These are phyloP conservation scores for Trichopus zeylanicus DNA, from an alignment of 116 monocot species.

Conservation along the genomic window DNA sequence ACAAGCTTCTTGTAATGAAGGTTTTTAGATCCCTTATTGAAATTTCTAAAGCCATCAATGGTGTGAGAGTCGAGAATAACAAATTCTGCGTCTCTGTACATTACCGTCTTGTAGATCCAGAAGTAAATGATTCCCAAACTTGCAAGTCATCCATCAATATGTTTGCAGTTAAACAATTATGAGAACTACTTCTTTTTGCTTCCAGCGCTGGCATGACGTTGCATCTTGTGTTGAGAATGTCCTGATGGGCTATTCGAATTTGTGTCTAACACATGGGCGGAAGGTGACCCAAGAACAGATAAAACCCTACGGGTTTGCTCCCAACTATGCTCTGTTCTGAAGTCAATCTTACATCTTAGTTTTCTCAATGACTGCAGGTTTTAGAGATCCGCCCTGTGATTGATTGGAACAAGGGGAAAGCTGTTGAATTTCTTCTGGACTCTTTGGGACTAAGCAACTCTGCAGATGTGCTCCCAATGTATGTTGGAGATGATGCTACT, in stretches of 20 bases:
- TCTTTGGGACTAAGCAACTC: constrained; percentile 16
- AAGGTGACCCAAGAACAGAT: constrained; percentile 19
- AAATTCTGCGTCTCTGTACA: constrained; percentile 74
- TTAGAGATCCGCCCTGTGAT: constrained; percentile 39
- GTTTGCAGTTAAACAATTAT: neutral
- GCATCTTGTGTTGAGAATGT: constrained; percentile 35
- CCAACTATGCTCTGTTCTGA: neutral
- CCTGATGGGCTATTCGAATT: constrained; percentile 33
- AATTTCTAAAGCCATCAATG: constrained; percentile 39
- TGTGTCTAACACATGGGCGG: constrained; percentile 59
- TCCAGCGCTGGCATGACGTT: constrained; percentile 39
- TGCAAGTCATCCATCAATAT: too few relatives aligned
- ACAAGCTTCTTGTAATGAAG: constrained; percentile 6
- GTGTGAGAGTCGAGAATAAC: constrained; percentile 63
- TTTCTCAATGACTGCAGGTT: neutral
- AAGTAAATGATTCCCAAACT: constrained; percentile 34
- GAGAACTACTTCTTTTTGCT: neutral
- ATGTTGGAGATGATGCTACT: constrained; percentile 10
- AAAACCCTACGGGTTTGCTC: neutral
- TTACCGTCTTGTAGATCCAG: constrained; percentile 54
- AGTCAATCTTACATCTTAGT: neutral
- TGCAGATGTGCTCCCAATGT: constrained; percentile 10
- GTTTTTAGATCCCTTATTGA: constrained; percentile 51
- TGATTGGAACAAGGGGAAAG: constrained; percentile 47
- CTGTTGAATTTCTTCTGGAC: constrained; percentile 39